phyloP scores from a whole-genome alignment of 148 eudicot genomes.

The Salicornia ramosissima region DNA sequence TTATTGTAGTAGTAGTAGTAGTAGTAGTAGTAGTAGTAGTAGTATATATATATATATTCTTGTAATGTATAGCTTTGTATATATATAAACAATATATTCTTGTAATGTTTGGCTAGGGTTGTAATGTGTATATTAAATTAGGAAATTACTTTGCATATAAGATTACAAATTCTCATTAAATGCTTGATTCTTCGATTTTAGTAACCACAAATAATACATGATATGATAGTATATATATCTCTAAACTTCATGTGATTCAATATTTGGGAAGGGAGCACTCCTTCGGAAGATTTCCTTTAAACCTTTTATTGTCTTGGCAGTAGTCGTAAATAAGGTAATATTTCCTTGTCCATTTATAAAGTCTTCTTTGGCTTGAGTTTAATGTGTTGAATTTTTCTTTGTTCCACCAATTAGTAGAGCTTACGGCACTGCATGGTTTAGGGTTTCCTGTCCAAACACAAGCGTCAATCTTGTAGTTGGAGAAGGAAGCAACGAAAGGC shows the following conservation, averaged over 20 bases:
- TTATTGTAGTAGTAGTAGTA: no score
- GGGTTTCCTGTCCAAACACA: conserved; percentile 68
- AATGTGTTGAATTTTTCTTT: conserved; percentile 34
- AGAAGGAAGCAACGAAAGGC: conserved; percentile 60
- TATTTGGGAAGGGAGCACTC: conserved; percentile 74
- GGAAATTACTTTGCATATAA: no score
- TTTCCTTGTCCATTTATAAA: conserved; percentile 65
- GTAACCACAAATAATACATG: no score
- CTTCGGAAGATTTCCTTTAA: conserved; percentile 51
- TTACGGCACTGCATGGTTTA: conserved; percentile 38
- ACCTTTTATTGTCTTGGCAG: conserved; percentile 65
- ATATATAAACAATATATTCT: no score
- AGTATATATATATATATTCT: no score
- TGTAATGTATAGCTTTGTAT: no score
- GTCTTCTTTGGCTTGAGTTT: conserved; percentile 52
- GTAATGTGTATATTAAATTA: no score
- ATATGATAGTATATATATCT: no score
- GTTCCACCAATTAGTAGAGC: conserved; percentile 76
- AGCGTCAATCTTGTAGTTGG: conserved; percentile 62
- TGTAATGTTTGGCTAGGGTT: no score
- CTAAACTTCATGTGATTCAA: conserved; percentile 3
- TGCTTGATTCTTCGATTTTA: no score
- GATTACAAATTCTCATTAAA: no score
- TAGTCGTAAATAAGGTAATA: conserved; percentile 75
- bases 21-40: no score